These are phyloP conservation scores for Acorus calamus DNA, from an alignment of 106 monocot species.

Conservation along the genomic window DNA sequence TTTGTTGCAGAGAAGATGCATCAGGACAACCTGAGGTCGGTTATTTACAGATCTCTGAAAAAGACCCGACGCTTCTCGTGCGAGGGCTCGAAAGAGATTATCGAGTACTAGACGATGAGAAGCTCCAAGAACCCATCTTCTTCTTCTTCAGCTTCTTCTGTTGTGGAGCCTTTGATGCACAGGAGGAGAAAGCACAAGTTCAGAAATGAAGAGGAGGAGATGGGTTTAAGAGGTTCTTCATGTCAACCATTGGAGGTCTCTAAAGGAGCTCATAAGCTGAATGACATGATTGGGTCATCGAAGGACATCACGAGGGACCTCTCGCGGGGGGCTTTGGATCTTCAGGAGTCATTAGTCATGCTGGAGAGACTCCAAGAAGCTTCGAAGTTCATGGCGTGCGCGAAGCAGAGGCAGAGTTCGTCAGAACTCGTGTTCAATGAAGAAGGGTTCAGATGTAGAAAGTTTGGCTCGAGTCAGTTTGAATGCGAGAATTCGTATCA, in stretches of 20 bases:
- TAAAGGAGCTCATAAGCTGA: constrained; percentile 30
- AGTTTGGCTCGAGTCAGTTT: constrained; percentile 7
- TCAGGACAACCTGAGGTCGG: constrained; percentile 30
- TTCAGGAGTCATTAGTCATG: constrained; percentile 58
- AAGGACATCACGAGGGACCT: constrained; percentile 26
- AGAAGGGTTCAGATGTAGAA: background rate
- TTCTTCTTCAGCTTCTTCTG: too few species aligned
- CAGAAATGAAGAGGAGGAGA: constrained; percentile 9
- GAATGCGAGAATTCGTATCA: too few species aligned
- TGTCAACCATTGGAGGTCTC: constrained; percentile 29
- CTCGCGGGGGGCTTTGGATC: constrained; percentile 43
- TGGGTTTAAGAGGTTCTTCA: background rate
- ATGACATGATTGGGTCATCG: constrained; percentile 19
- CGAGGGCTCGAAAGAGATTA: constrained; percentile 4
- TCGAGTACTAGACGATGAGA: background rate
- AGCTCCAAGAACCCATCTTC: background rate
- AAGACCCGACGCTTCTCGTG: constrained; percentile 12
- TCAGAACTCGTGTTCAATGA: background rate
- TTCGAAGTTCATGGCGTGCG: constrained; percentile 8
- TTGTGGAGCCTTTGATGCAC: too few species aligned
- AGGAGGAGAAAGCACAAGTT: background rate
- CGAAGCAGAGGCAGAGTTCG: constrained; percentile 2
- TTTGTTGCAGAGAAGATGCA: constrained; percentile 17
- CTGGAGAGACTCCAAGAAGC: constrained; percentile 37
- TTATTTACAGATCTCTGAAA: constrained; percentile 36